These are phyloP conservation scores for Acmispon strigosus DNA, from an alignment of 306 rosid species.

Conservation along the genomic window DNA sequence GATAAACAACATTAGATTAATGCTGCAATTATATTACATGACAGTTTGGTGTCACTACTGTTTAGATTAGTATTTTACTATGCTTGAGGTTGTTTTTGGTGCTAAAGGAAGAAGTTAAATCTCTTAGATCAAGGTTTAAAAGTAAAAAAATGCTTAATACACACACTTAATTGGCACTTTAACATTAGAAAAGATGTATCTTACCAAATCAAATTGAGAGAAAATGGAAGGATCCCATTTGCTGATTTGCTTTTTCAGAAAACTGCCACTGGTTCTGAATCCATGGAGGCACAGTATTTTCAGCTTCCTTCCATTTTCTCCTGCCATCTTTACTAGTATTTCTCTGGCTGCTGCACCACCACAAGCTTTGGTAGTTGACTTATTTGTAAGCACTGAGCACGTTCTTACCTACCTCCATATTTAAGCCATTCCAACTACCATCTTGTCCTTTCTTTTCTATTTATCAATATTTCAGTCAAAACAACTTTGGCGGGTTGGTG, in stretches of 20 bases:
- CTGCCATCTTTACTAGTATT: slow-evolving; percentile 28
- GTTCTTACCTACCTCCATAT: slow-evolving; percentile 22
- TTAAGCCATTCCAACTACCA: not conserved
- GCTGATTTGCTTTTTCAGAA: slow-evolving; percentile 65
- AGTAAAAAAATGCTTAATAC: not conserved
- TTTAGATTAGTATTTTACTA: not conserved
- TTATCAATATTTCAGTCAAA: no score
- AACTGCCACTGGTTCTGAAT: slow-evolving; percentile 80
- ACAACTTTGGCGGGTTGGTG: no score
- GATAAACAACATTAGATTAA: not conserved
- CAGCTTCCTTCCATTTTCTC: slow-evolving; percentile 38
- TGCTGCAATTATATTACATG: not conserved
- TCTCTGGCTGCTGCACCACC: not conserved
- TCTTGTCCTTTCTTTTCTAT: not conserved
- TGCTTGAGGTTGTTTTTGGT: not conserved
- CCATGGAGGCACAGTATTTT: slow-evolving; percentile 89
- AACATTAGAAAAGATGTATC: not conserved
- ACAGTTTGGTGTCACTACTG: not conserved
- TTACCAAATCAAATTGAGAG: slow-evolving; percentile 62
- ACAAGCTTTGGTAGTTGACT: not conserved
- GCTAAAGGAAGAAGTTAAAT: not conserved
- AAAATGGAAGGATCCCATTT: slow-evolving; percentile 83
- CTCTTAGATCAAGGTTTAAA: not conserved
- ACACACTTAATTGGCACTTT: not conserved
- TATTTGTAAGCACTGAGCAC: not conserved